Evolutionary conservation across 169 alveolate species (phyloP).

Genomic region (Theileria annulata): DNA sequence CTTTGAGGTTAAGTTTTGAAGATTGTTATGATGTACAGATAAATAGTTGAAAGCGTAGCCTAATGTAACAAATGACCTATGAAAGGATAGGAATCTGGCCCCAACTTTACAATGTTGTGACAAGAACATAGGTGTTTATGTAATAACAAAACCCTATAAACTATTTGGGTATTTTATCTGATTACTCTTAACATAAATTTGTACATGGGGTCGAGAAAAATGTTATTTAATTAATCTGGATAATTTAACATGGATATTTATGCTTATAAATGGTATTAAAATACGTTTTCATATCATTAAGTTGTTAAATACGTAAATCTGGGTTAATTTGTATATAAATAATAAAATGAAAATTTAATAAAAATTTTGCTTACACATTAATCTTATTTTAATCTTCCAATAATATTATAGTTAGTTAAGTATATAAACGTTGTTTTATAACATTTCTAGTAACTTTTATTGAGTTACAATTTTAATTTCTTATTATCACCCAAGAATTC

Average conservation of each 20-base stretch:
- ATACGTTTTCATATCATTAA: neutral
- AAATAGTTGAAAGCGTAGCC: conserved; percentile 38
- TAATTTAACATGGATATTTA: neutral
- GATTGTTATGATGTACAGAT: neutral
- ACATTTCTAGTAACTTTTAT: neutral
- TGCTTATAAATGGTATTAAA: too few species aligned
- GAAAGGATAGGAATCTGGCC: conserved; percentile 29
- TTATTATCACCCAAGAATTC: conserved; percentile 1
- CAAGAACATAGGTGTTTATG: conserved; percentile 23
- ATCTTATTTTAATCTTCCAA: conserved; percentile 3
- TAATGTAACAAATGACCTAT: conserved; percentile 37
- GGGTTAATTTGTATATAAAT: neutral
- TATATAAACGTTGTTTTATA: neutral
- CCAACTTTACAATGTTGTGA: conserved; percentile 10
- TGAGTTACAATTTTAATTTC: neutral
- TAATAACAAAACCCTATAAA: neutral
- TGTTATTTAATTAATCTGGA: neutral
- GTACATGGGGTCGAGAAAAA: neutral
- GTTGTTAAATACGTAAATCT: neutral
- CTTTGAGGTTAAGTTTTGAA: neutral
- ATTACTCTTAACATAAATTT: neutral
- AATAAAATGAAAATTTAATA: neutral
- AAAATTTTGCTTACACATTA: neutral
- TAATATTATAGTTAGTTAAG: neutral
- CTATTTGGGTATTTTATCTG: neutral